A percentile compares a stretch with the other conserved stretches of the same genome.
These are phyloP conservation scores for Fraxinus nigra DNA, from an alignment of 305 asterid species.

Conservation along the genomic window DNA sequence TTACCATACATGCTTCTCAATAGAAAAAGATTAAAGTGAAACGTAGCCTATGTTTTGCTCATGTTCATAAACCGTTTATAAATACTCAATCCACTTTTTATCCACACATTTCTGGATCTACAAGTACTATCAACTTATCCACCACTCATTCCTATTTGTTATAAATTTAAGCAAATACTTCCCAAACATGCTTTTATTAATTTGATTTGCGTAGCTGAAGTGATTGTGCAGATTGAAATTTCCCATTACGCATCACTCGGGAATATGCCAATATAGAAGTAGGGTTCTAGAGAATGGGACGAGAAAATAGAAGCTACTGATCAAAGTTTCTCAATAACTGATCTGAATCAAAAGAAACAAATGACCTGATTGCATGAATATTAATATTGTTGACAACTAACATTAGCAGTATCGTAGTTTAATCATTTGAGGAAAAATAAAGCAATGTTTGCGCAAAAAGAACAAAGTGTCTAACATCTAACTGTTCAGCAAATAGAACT, in stretches of 20 bases:
- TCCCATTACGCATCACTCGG: neutral
- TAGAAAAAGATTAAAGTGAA: neutral
- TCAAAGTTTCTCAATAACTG: neutral
- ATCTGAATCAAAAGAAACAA: neutral
- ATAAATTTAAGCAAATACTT: neutral
- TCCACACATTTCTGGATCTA: neutral
- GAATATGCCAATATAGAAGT: neutral
- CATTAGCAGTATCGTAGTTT: neutral
- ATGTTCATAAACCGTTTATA: neutral
- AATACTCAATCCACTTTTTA: neutral
- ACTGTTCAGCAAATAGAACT: constrained; percentile 8
- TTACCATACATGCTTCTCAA: neutral
- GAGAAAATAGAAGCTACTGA: neutral
- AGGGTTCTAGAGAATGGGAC: neutral
- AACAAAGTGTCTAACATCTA: neutral
- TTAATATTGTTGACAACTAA: neutral
- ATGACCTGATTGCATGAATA: neutral
- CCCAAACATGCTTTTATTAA: neutral
- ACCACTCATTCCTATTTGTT: neutral
- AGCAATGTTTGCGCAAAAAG: neutral
- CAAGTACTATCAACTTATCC: neutral
- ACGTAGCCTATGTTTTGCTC: neutral
- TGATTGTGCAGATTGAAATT: neutral
- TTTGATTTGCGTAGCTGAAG: neutral
- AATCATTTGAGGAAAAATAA: neutral